Evolutionary conservation across 805 yeast species (phyloP).

Genomic region (Naumovozyma baii): DNA sequence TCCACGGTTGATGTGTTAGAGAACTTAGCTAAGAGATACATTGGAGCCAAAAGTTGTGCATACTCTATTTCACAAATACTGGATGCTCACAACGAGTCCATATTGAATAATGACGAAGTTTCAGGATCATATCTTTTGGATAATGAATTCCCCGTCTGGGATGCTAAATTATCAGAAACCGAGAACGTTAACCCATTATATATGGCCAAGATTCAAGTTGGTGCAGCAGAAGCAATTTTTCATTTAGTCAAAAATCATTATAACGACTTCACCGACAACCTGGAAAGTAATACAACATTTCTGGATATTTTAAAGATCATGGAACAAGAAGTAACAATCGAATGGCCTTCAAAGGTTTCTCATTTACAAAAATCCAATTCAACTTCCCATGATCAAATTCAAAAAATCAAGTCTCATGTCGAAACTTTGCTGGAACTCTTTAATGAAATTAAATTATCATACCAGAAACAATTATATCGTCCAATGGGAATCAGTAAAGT

Average conservation of each 20-base stretch:
- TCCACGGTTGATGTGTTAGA: conserved; percentile 45
- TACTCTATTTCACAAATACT: conserved; percentile 36
- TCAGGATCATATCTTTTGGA: neutral
- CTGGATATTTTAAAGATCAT: conserved; percentile 56
- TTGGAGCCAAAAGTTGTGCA: conserved; percentile 56
- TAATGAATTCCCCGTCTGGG: conserved; percentile 51
- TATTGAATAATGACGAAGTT: conserved; percentile 3
- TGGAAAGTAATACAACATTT: conserved; percentile 47
- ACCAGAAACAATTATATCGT: conserved; percentile 60
- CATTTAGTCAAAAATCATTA: conserved; percentile 66
- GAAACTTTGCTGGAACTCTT: conserved; percentile 36
- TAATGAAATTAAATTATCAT: conserved; percentile 56
- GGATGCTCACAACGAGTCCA: conserved; percentile 13
- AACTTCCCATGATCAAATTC: conserved; percentile 8
- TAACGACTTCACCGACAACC: conserved; percentile 62
- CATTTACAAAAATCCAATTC: conserved; percentile 18
- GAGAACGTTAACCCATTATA: conserved; percentile 52
- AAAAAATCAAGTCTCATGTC: conserved; percentile 24
- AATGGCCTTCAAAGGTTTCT: conserved; percentile 40
- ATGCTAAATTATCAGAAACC: conserved; percentile 29
- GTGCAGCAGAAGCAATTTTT: conserved; percentile 66
- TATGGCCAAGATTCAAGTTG: conserved; percentile 70
- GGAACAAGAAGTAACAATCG: conserved; percentile 51
- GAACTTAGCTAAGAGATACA: conserved; percentile 44
- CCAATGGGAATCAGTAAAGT: conserved; percentile 34